A percentile compares a stretch with the other conserved stretches of the same genome.
These are phyloP conservation scores for Cronartium ribicola DNA, from an alignment of 1,284 basidiomycete genomes.

Conservation along the genomic window DNA sequence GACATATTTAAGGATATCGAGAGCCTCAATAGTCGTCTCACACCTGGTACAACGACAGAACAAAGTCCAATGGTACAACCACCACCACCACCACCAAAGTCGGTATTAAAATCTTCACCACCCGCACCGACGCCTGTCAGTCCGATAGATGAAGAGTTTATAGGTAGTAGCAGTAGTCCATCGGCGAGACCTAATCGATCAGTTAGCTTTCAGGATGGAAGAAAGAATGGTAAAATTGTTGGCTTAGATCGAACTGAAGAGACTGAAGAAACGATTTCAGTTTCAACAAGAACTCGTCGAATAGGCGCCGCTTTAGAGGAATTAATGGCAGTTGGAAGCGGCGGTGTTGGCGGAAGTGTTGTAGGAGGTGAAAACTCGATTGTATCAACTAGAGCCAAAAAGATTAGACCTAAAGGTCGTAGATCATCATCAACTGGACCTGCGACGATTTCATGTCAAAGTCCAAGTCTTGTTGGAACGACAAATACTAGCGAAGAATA, in stretches of 20 bases:
- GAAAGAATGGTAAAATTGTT: slow-evolving; percentile 72
- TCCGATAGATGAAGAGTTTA: slow-evolving; percentile 4
- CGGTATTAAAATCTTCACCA: slow-evolving; percentile 23
- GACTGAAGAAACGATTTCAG: slow-evolving; percentile 4
- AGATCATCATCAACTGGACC: slow-evolving; percentile 1
- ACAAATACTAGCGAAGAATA: too few relatives aligned
- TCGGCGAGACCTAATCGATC: slow-evolving; percentile 61
- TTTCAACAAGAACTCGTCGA: not conserved
- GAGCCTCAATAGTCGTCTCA: slow-evolving; percentile 29
- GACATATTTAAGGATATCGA: slow-evolving; percentile 43
- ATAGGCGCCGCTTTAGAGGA: not conserved
- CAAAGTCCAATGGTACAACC: not conserved
- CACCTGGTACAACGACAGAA: slow-evolving; percentile 1
- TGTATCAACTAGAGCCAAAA: slow-evolving; percentile 22
- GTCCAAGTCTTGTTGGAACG: not conserved
- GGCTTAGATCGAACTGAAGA: slow-evolving; percentile 55
- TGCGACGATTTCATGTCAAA: not conserved
- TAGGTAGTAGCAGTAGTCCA: slow-evolving; percentile 1
- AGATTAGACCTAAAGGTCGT: slow-evolving; percentile 8
- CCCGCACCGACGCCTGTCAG: not conserved
- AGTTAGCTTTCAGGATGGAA: slow-evolving; percentile 91
- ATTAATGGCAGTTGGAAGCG: slow-evolving; percentile 10
- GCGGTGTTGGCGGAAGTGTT: slow-evolving; percentile 24
- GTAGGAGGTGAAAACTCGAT: not conserved
- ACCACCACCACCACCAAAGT: slow-evolving; percentile 26